phyloP scores from a whole-genome alignment of 169 alveolate species.

The Cryptosporidium felis region DNA sequence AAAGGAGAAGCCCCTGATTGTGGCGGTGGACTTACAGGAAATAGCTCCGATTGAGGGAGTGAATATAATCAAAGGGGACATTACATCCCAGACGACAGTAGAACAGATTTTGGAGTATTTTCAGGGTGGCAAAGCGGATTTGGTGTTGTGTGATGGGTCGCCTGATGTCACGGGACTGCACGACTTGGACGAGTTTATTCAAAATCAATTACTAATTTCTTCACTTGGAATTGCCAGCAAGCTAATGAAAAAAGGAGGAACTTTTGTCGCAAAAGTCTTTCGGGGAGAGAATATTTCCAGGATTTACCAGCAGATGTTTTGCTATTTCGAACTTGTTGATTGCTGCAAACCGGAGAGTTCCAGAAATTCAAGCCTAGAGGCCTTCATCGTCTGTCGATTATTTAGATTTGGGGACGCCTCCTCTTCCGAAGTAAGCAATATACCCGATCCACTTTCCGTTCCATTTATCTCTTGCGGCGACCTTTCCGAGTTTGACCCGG shows the following conservation, averaged over 20 bases:
- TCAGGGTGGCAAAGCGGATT: slow-evolving; percentile 84
- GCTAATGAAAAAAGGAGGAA: slow-evolving; percentile 91
- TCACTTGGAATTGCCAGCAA: slow-evolving; percentile 90
- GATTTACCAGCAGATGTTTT: slow-evolving; percentile 76
- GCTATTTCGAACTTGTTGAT: slow-evolving; percentile 81
- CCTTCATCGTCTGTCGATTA: slow-evolving; percentile 82
- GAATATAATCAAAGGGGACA: slow-evolving; percentile 93
- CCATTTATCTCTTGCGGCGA: slow-evolving; percentile 68
- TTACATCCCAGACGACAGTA: slow-evolving; percentile 92
- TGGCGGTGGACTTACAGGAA: slow-evolving; percentile 96
- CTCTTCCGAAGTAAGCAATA: background rate
- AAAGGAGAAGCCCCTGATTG: slow-evolving; percentile 83
- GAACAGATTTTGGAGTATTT: slow-evolving; percentile 80
- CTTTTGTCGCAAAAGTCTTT: slow-evolving; percentile 95
- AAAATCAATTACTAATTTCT: slow-evolving; percentile 92
- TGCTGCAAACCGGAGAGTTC: slow-evolving; percentile 89
- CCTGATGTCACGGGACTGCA: slow-evolving; percentile 97
- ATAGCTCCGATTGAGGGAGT: slow-evolving; percentile 96
- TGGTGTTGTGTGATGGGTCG: slow-evolving; percentile 98
- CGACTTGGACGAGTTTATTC: slow-evolving; percentile 86
- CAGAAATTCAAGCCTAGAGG: slow-evolving; percentile 86
- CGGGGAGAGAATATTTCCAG: slow-evolving; percentile 91
- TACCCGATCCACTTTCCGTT: slow-evolving; percentile 44
- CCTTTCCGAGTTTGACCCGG: slow-evolving; percentile 57
- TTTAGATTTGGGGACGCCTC: background rate